Percentiles rank a stretch among this genome's conserved stretches.
phyloP scores from a whole-genome alignment of 805 yeast species.

The Pichia kluyveri region DNA sequence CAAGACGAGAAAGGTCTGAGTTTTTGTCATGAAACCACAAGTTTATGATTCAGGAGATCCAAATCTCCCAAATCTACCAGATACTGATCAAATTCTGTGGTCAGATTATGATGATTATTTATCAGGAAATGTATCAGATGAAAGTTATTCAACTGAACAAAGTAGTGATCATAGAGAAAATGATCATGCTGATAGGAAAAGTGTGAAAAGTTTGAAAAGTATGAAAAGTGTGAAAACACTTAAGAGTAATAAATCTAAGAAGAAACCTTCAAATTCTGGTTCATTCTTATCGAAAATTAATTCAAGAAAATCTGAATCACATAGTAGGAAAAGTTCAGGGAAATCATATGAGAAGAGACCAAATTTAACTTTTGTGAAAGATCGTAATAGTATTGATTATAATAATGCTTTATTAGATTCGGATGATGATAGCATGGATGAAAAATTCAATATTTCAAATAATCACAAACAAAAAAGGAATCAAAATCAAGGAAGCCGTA shows the following conservation, averaged over 20 bases:
- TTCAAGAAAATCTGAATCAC: background rate
- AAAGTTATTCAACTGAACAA: background rate
- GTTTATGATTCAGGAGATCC: slow-evolving; percentile 36
- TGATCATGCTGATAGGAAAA: background rate
- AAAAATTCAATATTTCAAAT: background rate
- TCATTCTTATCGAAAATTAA: background rate
- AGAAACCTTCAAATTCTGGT: background rate
- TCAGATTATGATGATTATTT: slow-evolving; percentile 25
- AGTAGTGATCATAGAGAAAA: background rate
- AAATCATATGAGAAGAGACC: background rate
- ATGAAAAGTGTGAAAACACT: background rate
- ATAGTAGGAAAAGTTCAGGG: background rate
- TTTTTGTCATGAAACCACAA: slow-evolving; percentile 1
- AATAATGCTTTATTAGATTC: background rate
- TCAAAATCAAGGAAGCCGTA: background rate
- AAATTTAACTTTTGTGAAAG: background rate
- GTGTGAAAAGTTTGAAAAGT: background rate
- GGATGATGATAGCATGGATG: background rate
- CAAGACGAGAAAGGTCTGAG: background rate
- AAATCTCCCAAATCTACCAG: slow-evolving; percentile 31
- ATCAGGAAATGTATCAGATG: slow-evolving; percentile 9
- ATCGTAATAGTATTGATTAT: background rate
- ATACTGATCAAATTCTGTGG: slow-evolving; percentile 21
- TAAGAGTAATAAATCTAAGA: background rate
- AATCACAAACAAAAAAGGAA: background rate